These are phyloP conservation scores for Hyaloscypha bicolor DNA, from an alignment of 495 filamentous ascomycete genomes.

Conservation along the genomic window DNA sequence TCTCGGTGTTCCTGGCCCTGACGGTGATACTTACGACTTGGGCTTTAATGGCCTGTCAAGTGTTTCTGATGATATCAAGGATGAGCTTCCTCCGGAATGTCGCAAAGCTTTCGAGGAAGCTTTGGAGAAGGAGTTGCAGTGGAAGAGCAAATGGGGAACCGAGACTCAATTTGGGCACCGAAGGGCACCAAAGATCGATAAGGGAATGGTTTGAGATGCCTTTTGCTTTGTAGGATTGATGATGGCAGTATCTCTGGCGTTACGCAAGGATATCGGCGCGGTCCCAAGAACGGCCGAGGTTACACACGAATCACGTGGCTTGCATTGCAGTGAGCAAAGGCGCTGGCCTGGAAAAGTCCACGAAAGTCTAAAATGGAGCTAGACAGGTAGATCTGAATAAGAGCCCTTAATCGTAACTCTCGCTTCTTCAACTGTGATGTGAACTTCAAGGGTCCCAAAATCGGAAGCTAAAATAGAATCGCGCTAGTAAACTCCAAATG, in stretches of 20 bases:
- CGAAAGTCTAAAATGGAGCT: slow-evolving; percentile 2
- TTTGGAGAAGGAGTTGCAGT: slow-evolving; percentile 59
- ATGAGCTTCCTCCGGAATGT: slow-evolving; percentile 71
- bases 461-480: not conserved
- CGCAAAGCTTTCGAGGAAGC: slow-evolving; percentile 68
- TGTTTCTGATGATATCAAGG: slow-evolving; percentile 67
- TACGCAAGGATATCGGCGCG: not conserved
- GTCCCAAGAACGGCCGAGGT: too few species aligned
- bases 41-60: slow-evolving; percentile 67
- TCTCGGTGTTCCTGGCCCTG: slow-evolving; percentile 65
- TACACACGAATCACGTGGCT: not conserved
- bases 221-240: not conserved
- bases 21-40: slow-evolving; percentile 58
- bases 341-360: slow-evolving; percentile 7
- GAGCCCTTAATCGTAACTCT: not conserved
- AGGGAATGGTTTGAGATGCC: slow-evolving; percentile 36
- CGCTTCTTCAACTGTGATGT: not conserved
- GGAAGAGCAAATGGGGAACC: slow-evolving; percentile 72
- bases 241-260: not conserved
- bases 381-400: slow-evolving; percentile 12
- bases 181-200: slow-evolving; percentile 52
- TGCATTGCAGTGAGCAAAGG: not conserved
- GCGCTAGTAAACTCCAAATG: not conserved
- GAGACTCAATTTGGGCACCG: slow-evolving; percentile 55
- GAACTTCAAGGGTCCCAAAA: not conserved